These are phyloP conservation scores for Deuterostichococcus epilithicus DNA, from an alignment of 139 green algal genomes.

Conservation along the genomic window DNA sequence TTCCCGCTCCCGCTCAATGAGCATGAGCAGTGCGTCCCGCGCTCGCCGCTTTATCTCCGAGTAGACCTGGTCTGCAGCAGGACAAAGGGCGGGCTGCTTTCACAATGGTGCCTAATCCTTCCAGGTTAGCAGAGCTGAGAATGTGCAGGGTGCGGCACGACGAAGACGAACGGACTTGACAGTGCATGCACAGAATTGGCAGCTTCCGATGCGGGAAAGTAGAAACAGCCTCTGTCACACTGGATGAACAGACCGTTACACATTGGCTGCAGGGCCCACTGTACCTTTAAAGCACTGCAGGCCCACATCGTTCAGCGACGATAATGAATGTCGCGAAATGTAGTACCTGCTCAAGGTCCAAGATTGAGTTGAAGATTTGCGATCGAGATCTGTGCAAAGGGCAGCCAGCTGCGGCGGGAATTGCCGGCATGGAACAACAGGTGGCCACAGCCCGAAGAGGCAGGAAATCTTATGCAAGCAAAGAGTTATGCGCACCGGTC, in stretches of 20 bases:
- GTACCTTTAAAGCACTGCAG: constrained; percentile 82
- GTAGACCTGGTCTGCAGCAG: constrained; percentile 80
- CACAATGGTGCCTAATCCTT: too few species aligned
- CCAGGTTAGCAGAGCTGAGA: too few species aligned
- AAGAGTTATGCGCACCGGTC: constrained; percentile 64
- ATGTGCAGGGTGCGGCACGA: too few species aligned
- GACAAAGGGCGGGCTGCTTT: too few species aligned
- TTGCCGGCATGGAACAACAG: not conserved
- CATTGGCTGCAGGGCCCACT: too few species aligned
- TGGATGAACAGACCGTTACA: too few species aligned
- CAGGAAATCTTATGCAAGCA: not conserved
- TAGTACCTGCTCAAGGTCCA: constrained; percentile 80
- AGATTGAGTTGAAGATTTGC: not conserved
- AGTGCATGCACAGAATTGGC: too few species aligned
- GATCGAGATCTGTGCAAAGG: too few species aligned
- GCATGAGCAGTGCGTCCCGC: constrained; percentile 70
- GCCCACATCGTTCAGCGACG: constrained; percentile 89
- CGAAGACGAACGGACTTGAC: not conserved
- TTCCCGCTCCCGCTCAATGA: constrained; percentile 87
- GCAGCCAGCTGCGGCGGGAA: not conserved
- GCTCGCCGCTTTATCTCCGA: constrained; percentile 59
- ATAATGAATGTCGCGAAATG: constrained; percentile 84
- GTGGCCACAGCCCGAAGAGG: not conserved
- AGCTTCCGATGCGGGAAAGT: too few species aligned
- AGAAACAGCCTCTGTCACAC: too few species aligned